phyloP scores from a whole-genome alignment of 1,284 basidiomycete species.

The Naganishia albida region DNA sequence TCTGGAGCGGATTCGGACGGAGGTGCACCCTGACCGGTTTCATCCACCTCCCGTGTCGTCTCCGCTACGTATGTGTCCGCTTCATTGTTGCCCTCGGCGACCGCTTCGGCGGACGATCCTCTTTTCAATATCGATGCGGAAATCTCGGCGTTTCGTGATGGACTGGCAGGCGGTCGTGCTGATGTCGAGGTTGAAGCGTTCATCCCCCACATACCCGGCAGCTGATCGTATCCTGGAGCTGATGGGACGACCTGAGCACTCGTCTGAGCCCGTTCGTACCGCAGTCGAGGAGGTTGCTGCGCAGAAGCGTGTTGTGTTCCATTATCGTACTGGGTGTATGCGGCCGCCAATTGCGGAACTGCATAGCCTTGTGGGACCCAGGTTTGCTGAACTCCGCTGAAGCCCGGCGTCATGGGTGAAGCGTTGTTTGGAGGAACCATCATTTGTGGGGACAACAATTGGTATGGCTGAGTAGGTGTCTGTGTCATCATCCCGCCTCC shows the following conservation, averaged over 20 bases:
- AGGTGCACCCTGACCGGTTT: neutral
- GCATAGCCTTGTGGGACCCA: neutral
- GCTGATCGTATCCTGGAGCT: conserved; percentile 3
- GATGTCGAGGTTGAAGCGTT: neutral
- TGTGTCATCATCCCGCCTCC: neutral
- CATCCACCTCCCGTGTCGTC: neutral
- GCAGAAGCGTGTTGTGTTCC: conserved; percentile 5
- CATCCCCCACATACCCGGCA: conserved; percentile 14
- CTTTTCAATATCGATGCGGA: conserved; percentile 15
- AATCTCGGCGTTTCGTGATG: conserved; percentile 14
- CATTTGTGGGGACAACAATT: neutral
- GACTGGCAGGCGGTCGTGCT: conserved; percentile 7
- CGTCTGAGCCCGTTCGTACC: conserved; percentile 3
- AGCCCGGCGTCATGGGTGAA: neutral
- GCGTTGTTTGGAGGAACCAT: neutral
- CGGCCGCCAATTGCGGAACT: neutral
- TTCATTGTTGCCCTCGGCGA: neutral
- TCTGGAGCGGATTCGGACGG: neutral
- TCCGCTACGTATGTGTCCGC: neutral
- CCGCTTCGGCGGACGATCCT: neutral
- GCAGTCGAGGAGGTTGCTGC: conserved; percentile 8
- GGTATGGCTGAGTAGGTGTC: neutral
- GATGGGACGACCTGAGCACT: neutral
- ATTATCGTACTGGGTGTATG: conserved; percentile 4
- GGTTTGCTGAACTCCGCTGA: neutral